Evolutionary conservation across 2,329 filamentous ascomycete genomes (phyloP), one percentile per base, ranked within the genome.

Genomic region (Colletotrichum tropicicola): DNA sequence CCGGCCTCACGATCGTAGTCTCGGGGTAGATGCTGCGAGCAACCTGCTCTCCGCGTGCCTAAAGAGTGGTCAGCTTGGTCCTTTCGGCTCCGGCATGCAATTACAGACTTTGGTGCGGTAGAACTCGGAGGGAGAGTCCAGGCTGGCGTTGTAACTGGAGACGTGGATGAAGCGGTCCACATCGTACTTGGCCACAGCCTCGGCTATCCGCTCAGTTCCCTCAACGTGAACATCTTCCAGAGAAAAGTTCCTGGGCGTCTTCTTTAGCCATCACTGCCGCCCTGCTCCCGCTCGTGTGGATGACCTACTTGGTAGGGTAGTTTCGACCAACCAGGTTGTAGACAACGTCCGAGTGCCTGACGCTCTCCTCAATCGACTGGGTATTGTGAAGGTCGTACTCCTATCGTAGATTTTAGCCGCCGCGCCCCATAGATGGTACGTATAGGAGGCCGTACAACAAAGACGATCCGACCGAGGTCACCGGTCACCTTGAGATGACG

Each of bases 381-480:
- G 94, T 98, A 81, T 99, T 99, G 75, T 90, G 91, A 66, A 99
- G 86, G 75, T 99, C 96, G 80, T 93, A 97, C 87, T 99, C 96
- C 92, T 94, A 70, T 8, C 51, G 59, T 19, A 60, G 35, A 23
- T 3, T 68, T 60, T 48, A 63, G 58, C n/a, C 28, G 21, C n/a
- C 28, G 27, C 25, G 10, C 13, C 12, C 27, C 43, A n/a, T 27
- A 21, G n/a, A 4, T 17, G 15, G 15, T 37, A 13, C 15, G 6
- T 21, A 37, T 45, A 28, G 19, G 30, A 21, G 13, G 32, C 19
- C 54, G 17, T 80, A 94, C 92, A 73, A 97, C 85, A 80, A 99
- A 98, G 73, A 92, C 84, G 59, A 99, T 87, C 72, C 93, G 89
- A 68, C 96, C 96, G 66, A 99, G 85, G 80, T 99, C 96, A 80